Conservation (phyloP, 1,139 yeast genomes). For the Yamadazyma dushanensis region DNA sequence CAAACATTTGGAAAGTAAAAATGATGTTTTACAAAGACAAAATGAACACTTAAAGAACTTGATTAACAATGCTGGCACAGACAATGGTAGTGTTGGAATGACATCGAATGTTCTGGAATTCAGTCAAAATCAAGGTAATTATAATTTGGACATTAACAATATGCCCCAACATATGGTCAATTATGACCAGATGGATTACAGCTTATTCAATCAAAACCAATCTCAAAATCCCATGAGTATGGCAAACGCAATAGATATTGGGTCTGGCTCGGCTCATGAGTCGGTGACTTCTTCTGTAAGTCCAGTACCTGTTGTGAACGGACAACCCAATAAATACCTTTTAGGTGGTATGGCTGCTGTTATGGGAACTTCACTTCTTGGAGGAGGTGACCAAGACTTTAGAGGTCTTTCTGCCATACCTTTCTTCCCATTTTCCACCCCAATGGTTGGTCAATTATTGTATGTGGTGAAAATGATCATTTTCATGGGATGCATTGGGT, state of each 20-base stretch:
- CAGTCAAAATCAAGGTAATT: too few relatives aligned
- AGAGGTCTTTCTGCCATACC: constrained; percentile 41
- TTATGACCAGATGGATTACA: too few relatives aligned
- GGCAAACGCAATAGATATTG: too few relatives aligned
- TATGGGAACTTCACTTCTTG: constrained; percentile 46
- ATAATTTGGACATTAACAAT: too few relatives aligned
- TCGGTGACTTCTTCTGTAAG: too few relatives aligned
- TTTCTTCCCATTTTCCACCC: constrained; percentile 29
- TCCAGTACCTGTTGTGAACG: too few relatives aligned
- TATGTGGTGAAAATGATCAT: constrained; percentile 26
- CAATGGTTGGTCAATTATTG: constrained; percentile 29
- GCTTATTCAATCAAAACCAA: too few relatives aligned
- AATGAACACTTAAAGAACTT: constrained; percentile 48
- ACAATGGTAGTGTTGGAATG: too few relatives aligned
- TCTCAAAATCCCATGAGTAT: too few relatives aligned
- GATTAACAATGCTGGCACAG: constrained; percentile 27
- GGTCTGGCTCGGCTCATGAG: too few relatives aligned
- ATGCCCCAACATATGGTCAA: too few relatives aligned
- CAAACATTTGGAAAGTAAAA: constrained; percentile 73
- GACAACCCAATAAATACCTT: constrained; percentile 33
- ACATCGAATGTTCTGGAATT: too few relatives aligned
- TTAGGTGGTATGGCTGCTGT: constrained; percentile 60
- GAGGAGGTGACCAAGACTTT: constrained; percentile 38
- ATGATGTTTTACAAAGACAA: constrained; percentile 56
- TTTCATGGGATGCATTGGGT: constrained; percentile 27